Conservation (phyloP, 176 grass and related monocot species). For the Carex myosuroides region DNA sequence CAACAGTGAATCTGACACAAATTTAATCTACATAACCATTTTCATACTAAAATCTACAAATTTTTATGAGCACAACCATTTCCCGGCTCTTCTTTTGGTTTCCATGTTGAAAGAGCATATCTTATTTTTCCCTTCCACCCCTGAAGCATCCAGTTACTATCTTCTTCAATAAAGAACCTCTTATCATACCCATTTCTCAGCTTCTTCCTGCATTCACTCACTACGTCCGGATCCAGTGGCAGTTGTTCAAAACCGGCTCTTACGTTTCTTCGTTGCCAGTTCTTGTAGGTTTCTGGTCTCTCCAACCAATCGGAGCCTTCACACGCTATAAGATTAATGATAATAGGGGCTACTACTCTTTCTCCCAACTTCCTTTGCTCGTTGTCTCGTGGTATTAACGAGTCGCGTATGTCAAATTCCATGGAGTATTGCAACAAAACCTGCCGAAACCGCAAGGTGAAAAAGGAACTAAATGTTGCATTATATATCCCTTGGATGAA, state of each 20-base stretch:
- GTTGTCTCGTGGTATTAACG: slow-evolving; percentile 30
- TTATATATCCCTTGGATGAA: slow-evolving; percentile 33
- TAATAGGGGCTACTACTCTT: neutral
- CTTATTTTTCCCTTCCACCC: slow-evolving; percentile 40
- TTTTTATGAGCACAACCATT: neutral
- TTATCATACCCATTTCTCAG: slow-evolving; percentile 24
- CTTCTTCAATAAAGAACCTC: slow-evolving; percentile 31
- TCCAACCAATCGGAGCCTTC: slow-evolving; percentile 38
- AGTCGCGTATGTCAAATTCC: slow-evolving; percentile 43
- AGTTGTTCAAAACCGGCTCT: slow-evolving; percentile 32
- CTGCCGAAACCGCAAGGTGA: slow-evolving; percentile 37
- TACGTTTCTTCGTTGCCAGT: slow-evolving; percentile 30
- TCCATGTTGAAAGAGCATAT: slow-evolving; percentile 31
- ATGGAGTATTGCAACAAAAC: slow-evolving; percentile 38
- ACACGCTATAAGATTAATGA: slow-evolving; percentile 32
- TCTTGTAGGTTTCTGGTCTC: slow-evolving; percentile 36
- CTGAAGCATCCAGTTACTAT: slow-evolving; percentile 30
- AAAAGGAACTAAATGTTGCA: slow-evolving; percentile 40
- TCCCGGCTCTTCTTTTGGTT: neutral
- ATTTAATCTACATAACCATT: neutral
- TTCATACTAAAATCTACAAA: neutral
- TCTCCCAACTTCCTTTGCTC: slow-evolving; percentile 25
- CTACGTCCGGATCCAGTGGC: slow-evolving; percentile 10
- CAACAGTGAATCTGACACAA: neutral
- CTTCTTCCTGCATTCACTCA: neutral